phyloP scores from a whole-genome alignment of 306 rosid genomes.

The Elaeagnus macrophylla region DNA sequence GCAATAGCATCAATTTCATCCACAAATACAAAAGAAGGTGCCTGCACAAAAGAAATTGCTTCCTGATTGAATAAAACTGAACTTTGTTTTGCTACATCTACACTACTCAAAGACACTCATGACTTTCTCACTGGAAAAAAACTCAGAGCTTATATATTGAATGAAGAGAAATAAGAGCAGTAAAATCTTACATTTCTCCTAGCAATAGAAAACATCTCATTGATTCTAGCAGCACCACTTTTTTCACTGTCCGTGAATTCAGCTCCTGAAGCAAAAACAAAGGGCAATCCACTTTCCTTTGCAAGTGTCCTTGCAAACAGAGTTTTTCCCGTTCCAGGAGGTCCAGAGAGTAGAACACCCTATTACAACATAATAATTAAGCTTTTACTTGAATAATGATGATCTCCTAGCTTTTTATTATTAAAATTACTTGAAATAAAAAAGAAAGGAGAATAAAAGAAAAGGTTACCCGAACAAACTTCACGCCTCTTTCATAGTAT shows the following conservation, averaged over 20 bases:
- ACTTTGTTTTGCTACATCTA: background rate
- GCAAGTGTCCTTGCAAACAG: slow-evolving; percentile 93
- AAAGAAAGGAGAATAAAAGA: background rate
- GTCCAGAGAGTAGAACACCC: slow-evolving; percentile 99
- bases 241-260: slow-evolving; percentile 96
- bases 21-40: slow-evolving; percentile 88
- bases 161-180: slow-evolving; percentile 1
- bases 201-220: slow-evolving; percentile 86
- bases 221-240: slow-evolving; percentile 87
- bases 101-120: no score
- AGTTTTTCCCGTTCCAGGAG: slow-evolving; percentile 98
- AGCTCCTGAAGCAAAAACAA: slow-evolving; percentile 96
- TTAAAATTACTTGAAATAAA: slow-evolving; percentile 5
- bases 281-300: slow-evolving; percentile 86
- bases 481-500: slow-evolving; percentile 77
- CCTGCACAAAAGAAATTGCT: slow-evolving; percentile 35
- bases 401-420: background rate
- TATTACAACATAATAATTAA: slow-evolving; percentile 30
- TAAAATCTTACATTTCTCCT: slow-evolving; percentile 68
- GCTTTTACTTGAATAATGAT: slow-evolving; percentile 9
- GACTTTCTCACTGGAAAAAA: no score
- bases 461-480: slow-evolving; percentile 83
- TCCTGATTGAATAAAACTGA: background rate
- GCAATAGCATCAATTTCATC: slow-evolving; percentile 99
- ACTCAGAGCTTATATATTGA: no score